phyloP scores from a whole-genome alignment of 164 flowering plant species.

The Piper longum region DNA sequence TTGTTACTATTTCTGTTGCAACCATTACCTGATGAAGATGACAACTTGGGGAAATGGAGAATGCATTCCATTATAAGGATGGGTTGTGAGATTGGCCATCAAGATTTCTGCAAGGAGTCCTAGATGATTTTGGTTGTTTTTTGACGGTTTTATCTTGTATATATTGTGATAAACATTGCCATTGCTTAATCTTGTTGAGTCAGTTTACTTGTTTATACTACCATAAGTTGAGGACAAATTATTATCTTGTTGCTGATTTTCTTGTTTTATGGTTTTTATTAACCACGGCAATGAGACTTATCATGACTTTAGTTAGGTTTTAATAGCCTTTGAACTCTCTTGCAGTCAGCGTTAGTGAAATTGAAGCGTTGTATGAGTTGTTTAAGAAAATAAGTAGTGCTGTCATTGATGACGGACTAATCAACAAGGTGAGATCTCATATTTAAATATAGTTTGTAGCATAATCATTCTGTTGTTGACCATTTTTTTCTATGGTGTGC shows the following conservation, averaged over 20 bases:
- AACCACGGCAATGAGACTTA: background rate
- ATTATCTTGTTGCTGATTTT: too few species aligned
- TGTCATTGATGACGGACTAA: slow-evolving; percentile 53
- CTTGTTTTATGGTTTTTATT: background rate
- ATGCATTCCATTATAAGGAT: too few species aligned
- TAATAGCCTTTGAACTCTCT: background rate
- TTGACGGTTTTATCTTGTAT: too few species aligned
- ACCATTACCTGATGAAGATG: too few species aligned
- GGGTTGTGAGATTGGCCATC: background rate
- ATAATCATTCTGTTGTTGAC: background rate
- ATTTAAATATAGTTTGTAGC: too few species aligned
- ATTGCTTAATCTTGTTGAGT: background rate
- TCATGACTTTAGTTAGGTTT: too few species aligned
- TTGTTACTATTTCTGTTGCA: too few species aligned
- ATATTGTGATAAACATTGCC: background rate
- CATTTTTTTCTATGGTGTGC: background rate
- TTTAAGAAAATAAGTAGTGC: slow-evolving; percentile 60
- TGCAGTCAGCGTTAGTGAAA: slow-evolving; percentile 63
- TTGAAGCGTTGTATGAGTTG: slow-evolving; percentile 51
- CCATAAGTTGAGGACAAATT: too few species aligned
- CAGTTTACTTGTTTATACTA: too few species aligned
- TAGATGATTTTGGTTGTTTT: background rate
- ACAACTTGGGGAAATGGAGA: too few species aligned
- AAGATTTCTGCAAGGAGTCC: background rate
- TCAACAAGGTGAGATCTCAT: slow-evolving; percentile 34